A percentile compares a stretch with the other conserved stretches of the same genome.
Evolutionary conservation across 768 basidiomycete genomes (phyloP).

Genomic region (Mycena olivaceomarginata): DNA sequence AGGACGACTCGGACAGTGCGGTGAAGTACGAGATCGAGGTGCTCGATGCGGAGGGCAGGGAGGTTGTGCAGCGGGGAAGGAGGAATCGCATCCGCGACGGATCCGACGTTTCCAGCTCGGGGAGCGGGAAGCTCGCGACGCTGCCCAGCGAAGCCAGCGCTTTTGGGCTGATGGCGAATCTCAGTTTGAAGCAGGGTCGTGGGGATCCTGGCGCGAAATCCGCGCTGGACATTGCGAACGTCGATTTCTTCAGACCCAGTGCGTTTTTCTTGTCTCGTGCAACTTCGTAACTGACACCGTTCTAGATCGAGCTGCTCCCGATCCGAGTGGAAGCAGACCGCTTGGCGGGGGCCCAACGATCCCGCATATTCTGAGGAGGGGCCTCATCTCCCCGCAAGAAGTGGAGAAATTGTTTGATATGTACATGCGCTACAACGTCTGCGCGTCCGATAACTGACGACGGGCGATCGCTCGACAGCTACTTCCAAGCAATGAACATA

Average conservation of each 20-base stretch:
- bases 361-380: conserved; percentile 80
- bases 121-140: conserved; percentile 69
- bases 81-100: conserved; percentile 53
- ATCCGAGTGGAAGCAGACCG: conserved; percentile 61
- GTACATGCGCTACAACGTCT: too few species aligned
- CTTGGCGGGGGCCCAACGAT: conserved; percentile 66
- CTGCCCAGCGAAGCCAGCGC: conserved; percentile 79
- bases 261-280: too few species aligned
- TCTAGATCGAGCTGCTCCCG: conserved; percentile 52
- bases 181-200: conserved; percentile 68
- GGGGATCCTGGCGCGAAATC: conserved; percentile 49
- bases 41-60: conserved; percentile 65
- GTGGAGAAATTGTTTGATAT: conserved; percentile 75
- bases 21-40: conserved; percentile 66
- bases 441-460: too few species aligned
- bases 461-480: conserved; percentile 72
- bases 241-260: conserved; percentile 80
- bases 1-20: conserved; percentile 50
- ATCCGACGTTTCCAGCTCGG: conserved; percentile 41
- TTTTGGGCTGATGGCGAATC: conserved; percentile 85
- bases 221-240: conserved; percentile 79
- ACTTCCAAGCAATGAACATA: conserved; percentile 86
- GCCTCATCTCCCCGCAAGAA: conserved; percentile 78
- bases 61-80: conserved; percentile 48
- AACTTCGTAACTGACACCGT: too few species aligned